phyloP scores from a whole-genome alignment of 495 filamentous ascomycete genomes.

The Penicillium steckii region DNA sequence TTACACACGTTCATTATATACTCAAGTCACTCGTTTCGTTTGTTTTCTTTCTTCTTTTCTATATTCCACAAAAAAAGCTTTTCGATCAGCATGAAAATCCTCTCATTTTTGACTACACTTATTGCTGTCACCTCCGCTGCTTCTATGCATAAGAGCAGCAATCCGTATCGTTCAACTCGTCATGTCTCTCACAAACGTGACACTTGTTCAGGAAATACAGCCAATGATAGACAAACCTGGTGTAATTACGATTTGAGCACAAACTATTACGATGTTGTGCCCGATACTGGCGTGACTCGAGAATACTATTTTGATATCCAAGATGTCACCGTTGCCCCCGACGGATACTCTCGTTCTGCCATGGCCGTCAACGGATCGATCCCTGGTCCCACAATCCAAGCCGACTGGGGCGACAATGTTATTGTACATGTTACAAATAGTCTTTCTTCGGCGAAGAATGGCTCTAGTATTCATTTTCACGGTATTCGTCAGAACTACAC shows the following conservation, averaged over 20 bases:
- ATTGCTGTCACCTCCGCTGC: not conserved
- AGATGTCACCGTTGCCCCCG: constrained; percentile 64
- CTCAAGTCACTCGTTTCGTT: not conserved
- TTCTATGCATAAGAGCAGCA: not conserved
- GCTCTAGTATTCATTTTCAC: constrained; percentile 53
- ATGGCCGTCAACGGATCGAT: constrained; percentile 75
- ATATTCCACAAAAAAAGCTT: not conserved
- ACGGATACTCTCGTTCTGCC: constrained; percentile 72
- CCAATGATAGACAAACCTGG: constrained; percentile 37
- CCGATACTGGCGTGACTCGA: constrained; percentile 35
- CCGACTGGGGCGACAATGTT: constrained; percentile 65
- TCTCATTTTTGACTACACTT: not conserved
- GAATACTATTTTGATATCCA: constrained; percentile 35
- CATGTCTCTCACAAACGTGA: not conserved
- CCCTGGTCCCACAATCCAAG: constrained; percentile 58
- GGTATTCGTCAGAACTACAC: constrained; percentile 50
- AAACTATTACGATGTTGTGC: constrained; percentile 42
- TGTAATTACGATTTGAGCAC: constrained; percentile 47
- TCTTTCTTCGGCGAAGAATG: constrained; percentile 65
- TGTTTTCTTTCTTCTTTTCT: not conserved
- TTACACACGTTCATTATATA: not conserved
- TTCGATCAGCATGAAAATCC: not conserved
- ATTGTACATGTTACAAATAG: constrained; percentile 68
- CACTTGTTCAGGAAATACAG: constrained; percentile 37
- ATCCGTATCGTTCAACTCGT: too few relatives aligned